A percentile compares a stretch with the other conserved stretches of the same genome.
Conservation (phyloP, 768 basidiomycete species). For the Mycena vulgaris region DNA sequence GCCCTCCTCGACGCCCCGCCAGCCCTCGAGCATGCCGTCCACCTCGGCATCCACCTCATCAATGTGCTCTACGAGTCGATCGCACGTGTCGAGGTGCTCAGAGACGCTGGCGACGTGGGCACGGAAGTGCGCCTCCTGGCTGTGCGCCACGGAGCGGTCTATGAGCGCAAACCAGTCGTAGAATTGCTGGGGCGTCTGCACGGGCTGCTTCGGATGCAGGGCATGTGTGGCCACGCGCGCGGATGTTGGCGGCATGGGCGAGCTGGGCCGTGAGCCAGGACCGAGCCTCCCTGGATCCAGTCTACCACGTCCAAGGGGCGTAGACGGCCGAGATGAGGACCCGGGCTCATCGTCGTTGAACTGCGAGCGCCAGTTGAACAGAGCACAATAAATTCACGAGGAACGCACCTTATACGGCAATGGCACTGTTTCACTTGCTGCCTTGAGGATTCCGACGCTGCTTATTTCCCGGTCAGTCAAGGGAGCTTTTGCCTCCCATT, state of each 20-base stretch:
- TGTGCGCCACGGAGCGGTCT: slow-evolving; percentile 91
- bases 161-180: slow-evolving; percentile 96
- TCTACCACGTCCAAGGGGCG: slow-evolving; percentile 48
- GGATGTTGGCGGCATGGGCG: slow-evolving; percentile 32
- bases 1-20: slow-evolving; percentile 93
- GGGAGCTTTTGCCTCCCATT: slow-evolving; percentile 92
- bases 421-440: slow-evolving; percentile 70
- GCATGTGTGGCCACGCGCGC: slow-evolving; percentile 58
- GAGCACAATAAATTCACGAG: background rate
- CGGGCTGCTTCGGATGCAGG: slow-evolving; percentile 81
- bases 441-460: slow-evolving; percentile 76
- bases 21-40: slow-evolving; percentile 85
- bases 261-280: slow-evolving; percentile 29
- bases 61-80: slow-evolving; percentile 78
- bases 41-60: slow-evolving; percentile 83
- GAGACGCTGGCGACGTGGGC: slow-evolving; percentile 85
- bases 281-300: slow-evolving; percentile 39
- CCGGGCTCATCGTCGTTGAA: slow-evolving; percentile 40
- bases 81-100: slow-evolving; percentile 84
- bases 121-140: slow-evolving; percentile 94
- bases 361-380: slow-evolving; percentile 44
- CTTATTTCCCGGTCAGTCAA: slow-evolving; percentile 77
- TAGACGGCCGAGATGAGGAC: slow-evolving; percentile 53
- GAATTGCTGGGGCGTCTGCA: slow-evolving; percentile 95
- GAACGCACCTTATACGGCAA: slow-evolving; percentile 81